Evolutionary conservation across 495 filamentous ascomycete genomes (phyloP), one percentile per base, ranked within the genome.

Genomic region (Penicillium bialowiezense): DNA sequence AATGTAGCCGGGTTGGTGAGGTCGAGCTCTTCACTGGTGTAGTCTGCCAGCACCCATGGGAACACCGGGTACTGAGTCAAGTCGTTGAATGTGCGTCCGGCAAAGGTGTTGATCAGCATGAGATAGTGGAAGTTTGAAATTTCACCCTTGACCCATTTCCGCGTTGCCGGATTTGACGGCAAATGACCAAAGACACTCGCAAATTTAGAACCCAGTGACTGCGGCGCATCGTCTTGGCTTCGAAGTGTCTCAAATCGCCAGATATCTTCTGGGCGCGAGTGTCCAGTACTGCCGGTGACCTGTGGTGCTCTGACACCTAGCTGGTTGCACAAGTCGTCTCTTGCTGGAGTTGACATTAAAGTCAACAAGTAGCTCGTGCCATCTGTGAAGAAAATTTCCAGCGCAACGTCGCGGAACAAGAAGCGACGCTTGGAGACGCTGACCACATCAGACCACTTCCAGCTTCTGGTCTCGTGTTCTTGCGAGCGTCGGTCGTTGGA

Each of bases 121-220:
- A 98, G 79, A 65, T 98, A 98, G 65, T 96, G 90, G 59, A 97
- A 98, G 63, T 98, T 98, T 5, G 95, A 97, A 7, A 97, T 89
- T 58, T 97, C 95, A 5, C 93, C 95, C 60, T 84, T 86, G 44
- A 89, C 77, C 93, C 93, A 98, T 73, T 86, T 88, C 29, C 84
- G 85, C 52, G 95, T 97, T 36, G 89, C 85, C 21, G 91, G 89
- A 59, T 90, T 90, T 13, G 83, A 80, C 3, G 79, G 68, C 7
- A 68, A 69, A 48, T 84, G 77, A 46, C 89, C 90, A 71, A 97
- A 97, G 10, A 97, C 91, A 65, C 85, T 95, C n/a, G 89, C 91
- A 64, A 97, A 91, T 59, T 90, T 91, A 13, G 88, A 89, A 4
- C 95, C 90, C 44, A 97, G 79, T 4, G 89, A 87, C 58, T 89